Evolutionary conservation across 768 basidiomycete species (phyloP), one percentile per base, ranked within the genome.

Genomic region (Termitomyces sp.): DNA sequence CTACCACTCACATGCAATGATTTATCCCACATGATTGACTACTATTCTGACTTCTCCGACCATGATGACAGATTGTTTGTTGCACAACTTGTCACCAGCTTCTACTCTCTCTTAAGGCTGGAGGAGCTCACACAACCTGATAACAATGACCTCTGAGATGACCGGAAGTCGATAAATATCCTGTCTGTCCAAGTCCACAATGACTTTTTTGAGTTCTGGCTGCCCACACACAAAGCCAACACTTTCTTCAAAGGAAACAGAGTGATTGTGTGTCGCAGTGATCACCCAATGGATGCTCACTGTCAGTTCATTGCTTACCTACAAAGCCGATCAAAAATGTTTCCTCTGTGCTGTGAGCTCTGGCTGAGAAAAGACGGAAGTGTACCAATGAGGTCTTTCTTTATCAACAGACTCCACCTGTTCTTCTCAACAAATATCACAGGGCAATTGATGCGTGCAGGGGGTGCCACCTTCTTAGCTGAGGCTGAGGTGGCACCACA

Each of bases 401-500:
- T 70, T 47, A 65, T 65, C 1, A 13, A 20, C 1, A 51, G 64
- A 0, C 49, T 70, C 0, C 44, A 47, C 0, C 0, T 0, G 0
- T 62, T 64, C 48, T 66, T 62, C 37, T 47, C 48, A 2, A 40
- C 22, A 0, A 39, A 50, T 20, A 39, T 71, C 27, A 64, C 62
- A 14, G 77, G 78, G 1, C 79, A 80, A 33, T 78, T 75, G 0
- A 40, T 78, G 40, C 68, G 72, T 9, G 65, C 74, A 0, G 76
- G 76, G 1, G 74, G 76, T 1, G 73, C 76, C 0, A 79, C 76
- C 0, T 58, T 44, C 20, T 65, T 72, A 4, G 76, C 75, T 0
- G 53, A 56, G 4, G 32, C 24, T 0, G 74, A 76, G 0, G 59
- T 65, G 5, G 55, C 72, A 1, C 64, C 66, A 0, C 55, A 66